phyloP scores from a whole-genome alignment of 1,139 yeast species.

The Pichia sp. region DNA sequence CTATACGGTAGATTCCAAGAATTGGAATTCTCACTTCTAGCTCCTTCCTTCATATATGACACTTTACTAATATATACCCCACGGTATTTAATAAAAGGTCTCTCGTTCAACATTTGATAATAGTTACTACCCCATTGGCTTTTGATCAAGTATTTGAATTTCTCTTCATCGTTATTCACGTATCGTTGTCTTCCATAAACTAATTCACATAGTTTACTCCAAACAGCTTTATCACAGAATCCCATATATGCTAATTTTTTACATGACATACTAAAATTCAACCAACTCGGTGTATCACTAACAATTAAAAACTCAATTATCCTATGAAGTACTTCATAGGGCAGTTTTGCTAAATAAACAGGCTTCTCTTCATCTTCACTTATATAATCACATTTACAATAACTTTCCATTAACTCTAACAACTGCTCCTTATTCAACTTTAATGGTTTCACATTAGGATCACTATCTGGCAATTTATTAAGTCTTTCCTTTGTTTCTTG shows the following conservation, averaged over 20 bases:
- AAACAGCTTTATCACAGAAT: conserved; percentile 44
- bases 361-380: conserved; percentile 37
- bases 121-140: conserved; percentile 40
- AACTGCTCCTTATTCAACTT: conserved; percentile 34
- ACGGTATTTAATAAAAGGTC: conserved; percentile 70
- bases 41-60: conserved; percentile 77
- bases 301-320: conserved; percentile 47
- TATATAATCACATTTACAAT: conserved; percentile 29
- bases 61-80: conserved; percentile 86
- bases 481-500: conserved; percentile 5
- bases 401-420: conserved; percentile 29
- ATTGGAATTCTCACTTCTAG: conserved; percentile 52
- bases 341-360: conserved; percentile 50
- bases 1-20: conserved; percentile 75
- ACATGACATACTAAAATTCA: conserved; percentile 56
- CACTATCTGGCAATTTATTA: background rate
- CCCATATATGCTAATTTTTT: conserved; percentile 56
- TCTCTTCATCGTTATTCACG: conserved; percentile 27
- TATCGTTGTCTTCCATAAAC: conserved; percentile 55
- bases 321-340: conserved; percentile 55
- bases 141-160: conserved; percentile 32
- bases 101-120: conserved; percentile 42
- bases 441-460: conserved; percentile 23
- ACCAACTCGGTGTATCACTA: conserved; percentile 58
- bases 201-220: conserved; percentile 47